Evolutionary conservation across 306 rosid species (phyloP).

Genomic region (Luffa acutangula): DNA sequence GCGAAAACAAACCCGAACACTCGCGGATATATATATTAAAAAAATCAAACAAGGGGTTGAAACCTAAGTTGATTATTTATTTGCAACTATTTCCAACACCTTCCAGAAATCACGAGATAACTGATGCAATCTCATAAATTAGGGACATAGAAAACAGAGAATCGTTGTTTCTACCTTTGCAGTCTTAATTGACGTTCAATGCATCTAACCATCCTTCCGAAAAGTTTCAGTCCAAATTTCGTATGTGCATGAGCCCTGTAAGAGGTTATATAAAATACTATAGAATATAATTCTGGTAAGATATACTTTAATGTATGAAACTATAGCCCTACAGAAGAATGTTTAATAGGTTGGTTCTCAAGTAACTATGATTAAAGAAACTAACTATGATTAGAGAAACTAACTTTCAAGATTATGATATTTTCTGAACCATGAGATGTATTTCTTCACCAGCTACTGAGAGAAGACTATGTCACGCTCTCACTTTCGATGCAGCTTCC

Average conservation of each 20-base stretch:
- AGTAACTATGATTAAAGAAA: background rate
- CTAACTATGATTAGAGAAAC: background rate
- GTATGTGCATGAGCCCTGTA: background rate
- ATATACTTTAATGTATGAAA: background rate
- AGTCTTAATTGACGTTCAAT: background rate
- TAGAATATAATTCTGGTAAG: background rate
- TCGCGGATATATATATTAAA: too few relatives aligned
- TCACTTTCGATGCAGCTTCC: constrained; percentile 71
- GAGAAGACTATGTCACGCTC: constrained; percentile 24
- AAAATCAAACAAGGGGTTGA: too few relatives aligned
- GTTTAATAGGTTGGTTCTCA: background rate
- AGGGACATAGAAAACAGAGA: background rate
- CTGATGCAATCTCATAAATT: background rate
- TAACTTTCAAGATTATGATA: background rate
- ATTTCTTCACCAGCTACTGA: background rate
- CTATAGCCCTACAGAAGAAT: background rate
- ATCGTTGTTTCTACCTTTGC: background rate
- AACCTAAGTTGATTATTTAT: too few relatives aligned
- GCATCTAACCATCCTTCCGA: background rate
- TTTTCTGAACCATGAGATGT: background rate
- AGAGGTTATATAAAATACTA: background rate
- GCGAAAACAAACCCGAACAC: too few relatives aligned
- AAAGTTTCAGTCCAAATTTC: background rate
- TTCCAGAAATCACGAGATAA: background rate
- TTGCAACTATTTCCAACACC: background rate